Base-by-base conservation (phyloP, 1,139 yeast species). In the Yamadazyma atmosphaerica region DNA sequence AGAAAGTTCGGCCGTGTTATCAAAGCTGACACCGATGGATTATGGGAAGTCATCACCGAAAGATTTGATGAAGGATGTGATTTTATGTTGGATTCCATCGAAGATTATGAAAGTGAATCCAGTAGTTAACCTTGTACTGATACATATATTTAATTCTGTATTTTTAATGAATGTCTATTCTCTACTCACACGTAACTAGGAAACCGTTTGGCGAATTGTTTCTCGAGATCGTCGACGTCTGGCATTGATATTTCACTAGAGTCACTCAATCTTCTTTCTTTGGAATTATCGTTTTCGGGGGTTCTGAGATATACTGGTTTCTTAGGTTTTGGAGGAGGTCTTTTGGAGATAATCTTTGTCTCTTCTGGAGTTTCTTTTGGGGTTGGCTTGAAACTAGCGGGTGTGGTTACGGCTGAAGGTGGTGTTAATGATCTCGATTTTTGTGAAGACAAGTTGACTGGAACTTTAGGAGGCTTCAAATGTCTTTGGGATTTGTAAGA, bases 1-100 rank as follows among this genome's bases (percentile, higher is more conserved):
- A 79, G 88, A 55, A 89, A 88, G 61, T 88, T 83, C 56, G 98
- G 98, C 17, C 74, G 96, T 41, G 96, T 92, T 3, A 63, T 89
- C 39, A 80, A 83, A 52, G 77, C 92, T 11, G 79, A 80, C 32
- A 67, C 73, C 14, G 92, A 84, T 51, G 92, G 94, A 1, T 60
- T 89, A 44, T 85, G 81, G 61, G 86, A 86, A 43, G 80, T 87
- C 16, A 76, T 87, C 26, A 82, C 82, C 45, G 97, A 88, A 57
- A 72, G 89, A 54, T 86, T 86, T 50, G 89, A 86, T 38, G 97
- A 89, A 57, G 88, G 90, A 1, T 74, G 85, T 14, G 96, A 86
- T 53, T 88, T 87, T 55, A 76, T 88, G 25, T 68, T 86, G 46
- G 96, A 88, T 54, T 77, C 90, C 3, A 68, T 87, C 34, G 86